Evolutionary conservation across 257 asterid genomes (phyloP), one percentile per base, ranked within the genome.

Genomic region (Solanum peruvianum): DNA sequence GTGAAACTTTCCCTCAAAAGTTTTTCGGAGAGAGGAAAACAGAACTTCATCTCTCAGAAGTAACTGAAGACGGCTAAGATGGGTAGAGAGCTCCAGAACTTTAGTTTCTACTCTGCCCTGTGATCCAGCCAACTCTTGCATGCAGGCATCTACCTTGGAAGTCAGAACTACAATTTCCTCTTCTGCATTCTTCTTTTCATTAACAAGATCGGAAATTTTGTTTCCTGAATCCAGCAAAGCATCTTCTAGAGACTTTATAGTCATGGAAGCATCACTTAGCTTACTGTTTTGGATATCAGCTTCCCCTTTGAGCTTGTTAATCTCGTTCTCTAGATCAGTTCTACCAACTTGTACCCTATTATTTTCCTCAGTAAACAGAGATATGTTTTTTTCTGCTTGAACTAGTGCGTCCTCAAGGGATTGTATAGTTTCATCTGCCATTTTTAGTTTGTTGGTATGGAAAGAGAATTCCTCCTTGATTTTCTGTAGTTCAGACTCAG

Each of bases 401-500:
- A 93, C 91, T 80, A 96, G 88, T 88, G 94, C 93, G 87, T 91
- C 94, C 93, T 97, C 98, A 85, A 96, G 99, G 90, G 96, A 92
- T 85, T 85, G 94, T 89, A 94, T 94, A 88, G 89, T 93, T 86
- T 89, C 93, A 13, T 94, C 91, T 71, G 96, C 94, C 90, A 91
- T 95, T 21, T 90, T 88, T 88, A 94, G 95, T 90, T 89, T 92
- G 72, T 86, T 87, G 62, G 88, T 88, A 78, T 91, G 90, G 87
- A 87, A 82, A 77, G 93, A 84, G 88, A 91, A 88, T 86, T 93
- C 95, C 83, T 89, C 95, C 90, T 90, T 90, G 84, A 93, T 87
- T 87, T 90, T 89, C 87, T 89, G 88, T 23, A 94, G 88, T 90
- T 92, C 94, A 88, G 88, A 91, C 87, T 93, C 96, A 20, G 93